phyloP scores from a whole-genome alignment of 176 grass and related monocot genomes.

The Rhynchospora breviuscula region DNA sequence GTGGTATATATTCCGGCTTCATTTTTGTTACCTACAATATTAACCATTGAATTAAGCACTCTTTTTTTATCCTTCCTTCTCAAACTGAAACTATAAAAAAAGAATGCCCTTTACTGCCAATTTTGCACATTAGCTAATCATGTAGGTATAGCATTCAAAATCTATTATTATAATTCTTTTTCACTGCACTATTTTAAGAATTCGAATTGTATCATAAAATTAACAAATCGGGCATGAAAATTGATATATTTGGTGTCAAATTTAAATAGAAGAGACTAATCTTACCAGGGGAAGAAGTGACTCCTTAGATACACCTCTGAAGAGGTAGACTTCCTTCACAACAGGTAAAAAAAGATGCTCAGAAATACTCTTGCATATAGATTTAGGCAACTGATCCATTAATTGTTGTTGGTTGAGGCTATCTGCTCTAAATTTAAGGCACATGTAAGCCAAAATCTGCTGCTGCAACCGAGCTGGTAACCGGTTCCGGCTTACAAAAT shows the following conservation, averaged over 20 bases:
- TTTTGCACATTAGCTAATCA: not conserved
- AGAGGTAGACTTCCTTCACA: slow-evolving; percentile 85
- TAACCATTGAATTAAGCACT: not conserved
- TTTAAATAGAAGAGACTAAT: not conserved
- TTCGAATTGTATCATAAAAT: not conserved
- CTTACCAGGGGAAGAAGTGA: slow-evolving; percentile 56
- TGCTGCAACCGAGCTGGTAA: slow-evolving; percentile 69
- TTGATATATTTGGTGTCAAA: not conserved
- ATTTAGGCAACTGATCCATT: slow-evolving; percentile 85
- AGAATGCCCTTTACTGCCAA: not conserved
- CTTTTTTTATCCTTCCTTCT: not conserved
- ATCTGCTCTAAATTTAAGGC: slow-evolving; percentile 90
- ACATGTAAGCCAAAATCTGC: slow-evolving; percentile 92
- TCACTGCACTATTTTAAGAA: not conserved
- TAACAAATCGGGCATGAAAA: not conserved
- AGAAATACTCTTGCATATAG: slow-evolving; percentile 95
- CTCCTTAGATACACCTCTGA: slow-evolving; percentile 61
- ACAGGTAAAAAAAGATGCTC: slow-evolving; percentile 77
- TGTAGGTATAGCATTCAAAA: not conserved
- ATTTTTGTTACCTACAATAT: slow-evolving; percentile 49
- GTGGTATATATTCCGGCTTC: slow-evolving; percentile 89
- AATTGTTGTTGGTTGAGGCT: slow-evolving; percentile 95
- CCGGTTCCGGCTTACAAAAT: slow-evolving; percentile 75
- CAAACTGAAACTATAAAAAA: not conserved
- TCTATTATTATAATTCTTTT: not conserved